A percentile compares a stretch with the other conserved stretches of the same genome.
These are phyloP conservation scores for Apiospora marii DNA, from an alignment of 2,329 filamentous ascomycete genomes.

Conservation along the genomic window DNA sequence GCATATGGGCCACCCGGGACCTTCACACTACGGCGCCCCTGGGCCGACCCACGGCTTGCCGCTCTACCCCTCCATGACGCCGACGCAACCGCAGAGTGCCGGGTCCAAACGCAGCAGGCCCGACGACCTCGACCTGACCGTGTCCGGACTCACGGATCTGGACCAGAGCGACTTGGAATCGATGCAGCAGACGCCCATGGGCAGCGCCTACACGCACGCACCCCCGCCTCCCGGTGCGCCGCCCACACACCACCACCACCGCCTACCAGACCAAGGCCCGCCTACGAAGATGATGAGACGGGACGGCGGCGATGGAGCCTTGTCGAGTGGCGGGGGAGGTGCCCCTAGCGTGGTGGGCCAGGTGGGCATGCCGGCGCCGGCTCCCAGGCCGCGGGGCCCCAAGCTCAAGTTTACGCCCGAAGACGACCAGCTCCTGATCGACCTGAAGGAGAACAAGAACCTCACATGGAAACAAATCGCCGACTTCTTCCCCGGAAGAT, in stretches of 20 bases:
- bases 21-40: conserved; percentile 59
- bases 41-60: conserved; percentile 56
- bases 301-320: conserved; percentile 55
- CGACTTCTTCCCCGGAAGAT: conserved; percentile 92
- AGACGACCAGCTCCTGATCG: conserved; percentile 86
- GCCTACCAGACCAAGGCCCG: conserved; percentile 76
- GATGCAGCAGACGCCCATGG: conserved; percentile 62
- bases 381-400: conserved; percentile 80
- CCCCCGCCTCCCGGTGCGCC: conserved; percentile 46
- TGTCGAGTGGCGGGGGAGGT: conserved; percentile 56
- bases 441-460: conserved; percentile 93
- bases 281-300: conserved; percentile 73
- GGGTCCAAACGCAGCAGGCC: conserved; percentile 62
- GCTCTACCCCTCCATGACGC: conserved; percentile 59
- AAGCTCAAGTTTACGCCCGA: conserved; percentile 95
- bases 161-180: conserved; percentile 63
- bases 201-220: conserved; percentile 58
- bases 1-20: conserved; percentile 59
- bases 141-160: conserved; percentile 58
- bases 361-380: conserved; percentile 85
- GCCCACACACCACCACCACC: conserved; percentile 81
- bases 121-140: conserved; percentile 66
- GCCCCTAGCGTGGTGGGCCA: conserved; percentile 88
- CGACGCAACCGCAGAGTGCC: conserved; percentile 42
- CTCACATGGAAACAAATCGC: conserved; percentile 98